These are phyloP conservation scores for Epichloe sp. DNA, from an alignment of 2,329 filamentous ascomycete species.

Conservation along the genomic window DNA sequence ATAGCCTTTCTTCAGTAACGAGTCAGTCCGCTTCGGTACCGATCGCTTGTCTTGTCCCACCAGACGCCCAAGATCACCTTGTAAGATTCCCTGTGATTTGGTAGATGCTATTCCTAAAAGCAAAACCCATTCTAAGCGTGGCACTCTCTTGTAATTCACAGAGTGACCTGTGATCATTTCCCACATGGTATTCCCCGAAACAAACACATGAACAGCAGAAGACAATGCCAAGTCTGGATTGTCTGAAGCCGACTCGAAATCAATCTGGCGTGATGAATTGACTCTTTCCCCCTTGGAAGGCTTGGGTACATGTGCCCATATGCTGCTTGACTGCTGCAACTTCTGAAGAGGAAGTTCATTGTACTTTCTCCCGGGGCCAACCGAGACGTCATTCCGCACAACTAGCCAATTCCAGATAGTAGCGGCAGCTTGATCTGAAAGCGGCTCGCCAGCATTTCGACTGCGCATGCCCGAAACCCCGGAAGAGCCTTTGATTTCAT, in stretches of 20 bases:
- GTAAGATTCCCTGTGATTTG: constrained; percentile 41
- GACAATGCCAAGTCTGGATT: not conserved
- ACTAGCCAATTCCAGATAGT: constrained; percentile 25
- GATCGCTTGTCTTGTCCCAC: constrained; percentile 51
- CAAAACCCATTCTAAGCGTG: constrained; percentile 45
- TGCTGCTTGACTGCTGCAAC: constrained; percentile 10
- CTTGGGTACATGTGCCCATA: not conserved
- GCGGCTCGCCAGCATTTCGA: constrained; percentile 4
- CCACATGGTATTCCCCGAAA: constrained; percentile 45
- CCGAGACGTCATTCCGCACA: constrained; percentile 21
- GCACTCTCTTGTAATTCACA: constrained; percentile 44
- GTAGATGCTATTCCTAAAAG: constrained; percentile 44
- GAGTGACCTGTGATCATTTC: constrained; percentile 45
- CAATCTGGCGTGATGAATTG: not conserved
- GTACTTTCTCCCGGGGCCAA: constrained; percentile 19
- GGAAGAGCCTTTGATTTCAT: constrained; percentile 17
- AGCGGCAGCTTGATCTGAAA: constrained; percentile 15
- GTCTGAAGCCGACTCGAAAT: not conserved
- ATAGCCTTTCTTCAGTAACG: constrained; percentile 46
- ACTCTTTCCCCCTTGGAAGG: not conserved
- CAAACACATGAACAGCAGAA: constrained; percentile 23
- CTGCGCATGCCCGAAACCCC: constrained; percentile 8
- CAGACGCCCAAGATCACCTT: constrained; percentile 44
- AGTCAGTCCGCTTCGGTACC: constrained; percentile 47
- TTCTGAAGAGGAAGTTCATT: constrained; percentile 27